Base-by-base conservation (phyloP, 257 asterid genomes). In the Solanum sejunctum region DNA sequence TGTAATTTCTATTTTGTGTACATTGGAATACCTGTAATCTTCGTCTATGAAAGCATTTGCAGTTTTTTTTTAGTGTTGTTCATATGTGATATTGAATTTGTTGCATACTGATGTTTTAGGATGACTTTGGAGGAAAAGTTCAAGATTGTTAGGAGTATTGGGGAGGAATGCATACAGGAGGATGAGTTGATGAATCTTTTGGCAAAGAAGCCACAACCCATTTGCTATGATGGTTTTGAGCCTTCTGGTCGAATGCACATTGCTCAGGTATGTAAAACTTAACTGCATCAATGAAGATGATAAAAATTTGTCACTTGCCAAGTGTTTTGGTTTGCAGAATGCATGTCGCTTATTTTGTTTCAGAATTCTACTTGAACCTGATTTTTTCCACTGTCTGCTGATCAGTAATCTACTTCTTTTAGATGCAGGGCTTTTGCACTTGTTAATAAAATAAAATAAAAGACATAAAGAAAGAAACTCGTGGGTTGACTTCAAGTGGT, bases 161-260 rank as follows among this genome's bases (percentile, higher is more conserved):
- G 98, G 3, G 99, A 95, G 80, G 99, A 95, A 85, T 95, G 98
- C 84, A 95, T 95, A 43, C 99, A 95, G 81, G 98, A 94, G 84
- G 96, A 94, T 75, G 99, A 94, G 84, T 88, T 96, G 88, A 83
- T 54, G 92, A 87, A 90, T 83, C 88, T 96, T 41, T 89, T 96
- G 90, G 90, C 90, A 2, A 93, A 93, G 63, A 94, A 93, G 87
- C 93, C 93, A 36, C 89, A 92, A 7, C 95, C 93, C 49, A 64
- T 93, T 78, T 94, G 98, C 89, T 96, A 94, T 49, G 99, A 94
- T 82, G 98, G 98, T 15, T 93, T 96, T 82, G 99, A 96, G 82
- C 98, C 97, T 21, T 95, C 99, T 36, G 99, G 99, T 15, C 93
- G 98, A 85, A 95, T 95, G 99, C 98, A 95, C 87, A 95, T 95